phyloP scores from a whole-genome alignment of 495 filamentous ascomycete genomes.

The Aspergillus egyptiacus region DNA sequence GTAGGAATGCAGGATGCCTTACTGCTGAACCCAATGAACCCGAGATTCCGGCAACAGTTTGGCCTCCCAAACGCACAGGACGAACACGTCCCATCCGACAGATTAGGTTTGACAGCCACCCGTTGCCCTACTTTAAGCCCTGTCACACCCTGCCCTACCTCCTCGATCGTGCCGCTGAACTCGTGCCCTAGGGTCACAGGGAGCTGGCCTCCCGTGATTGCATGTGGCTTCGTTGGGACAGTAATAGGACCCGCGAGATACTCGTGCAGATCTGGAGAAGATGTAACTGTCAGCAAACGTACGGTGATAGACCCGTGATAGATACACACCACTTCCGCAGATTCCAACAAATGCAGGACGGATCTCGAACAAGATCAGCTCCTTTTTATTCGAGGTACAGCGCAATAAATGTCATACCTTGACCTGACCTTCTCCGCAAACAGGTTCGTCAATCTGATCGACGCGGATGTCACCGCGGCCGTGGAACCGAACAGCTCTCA shows the following conservation, averaged over 20 bases:
- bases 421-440: constrained; percentile 33
- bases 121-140: constrained; percentile 47
- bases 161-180: constrained; percentile 53
- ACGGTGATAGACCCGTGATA: too few relatives aligned
- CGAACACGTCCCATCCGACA: constrained; percentile 51
- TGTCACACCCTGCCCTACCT: constrained; percentile 49
- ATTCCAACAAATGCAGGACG: constrained; percentile 33
- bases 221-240: constrained; percentile 53
- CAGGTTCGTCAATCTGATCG: constrained; percentile 36
- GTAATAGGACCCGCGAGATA: constrained; percentile 51
- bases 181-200: constrained; percentile 60
- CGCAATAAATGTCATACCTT: constrained; percentile 26
- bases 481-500: constrained; percentile 42
- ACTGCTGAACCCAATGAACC: constrained; percentile 57
- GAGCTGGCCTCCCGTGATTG: constrained; percentile 49
- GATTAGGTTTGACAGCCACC: constrained; percentile 55
- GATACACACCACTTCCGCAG: constrained; percentile 28
- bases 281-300: neutral
- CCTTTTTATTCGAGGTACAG: neutral
- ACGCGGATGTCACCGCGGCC: constrained; percentile 36
- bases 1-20: constrained; percentile 8
- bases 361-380: constrained; percentile 17
- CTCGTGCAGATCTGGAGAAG: constrained; percentile 52
- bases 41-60: constrained; percentile 53
- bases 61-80: constrained; percentile 45